phyloP scores from a whole-genome alignment of 2,329 filamentous ascomycete species.

The Penicillium sp. region DNA sequence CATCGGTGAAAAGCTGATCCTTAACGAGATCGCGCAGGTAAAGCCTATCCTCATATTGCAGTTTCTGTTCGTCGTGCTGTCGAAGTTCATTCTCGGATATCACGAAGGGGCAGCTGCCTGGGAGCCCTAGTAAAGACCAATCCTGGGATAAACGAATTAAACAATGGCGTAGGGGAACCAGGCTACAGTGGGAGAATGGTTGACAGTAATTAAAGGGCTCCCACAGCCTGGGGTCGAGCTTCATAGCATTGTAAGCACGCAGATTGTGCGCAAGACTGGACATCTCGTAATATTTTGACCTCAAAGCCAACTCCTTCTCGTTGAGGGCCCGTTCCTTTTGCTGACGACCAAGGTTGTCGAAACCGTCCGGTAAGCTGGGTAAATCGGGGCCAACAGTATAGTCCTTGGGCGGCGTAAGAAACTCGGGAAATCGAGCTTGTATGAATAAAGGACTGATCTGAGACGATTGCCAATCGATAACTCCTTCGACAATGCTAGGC shows the following conservation, averaged over 20 bases:
- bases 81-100: slow-evolving; percentile 14
- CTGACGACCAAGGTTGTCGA: not conserved
- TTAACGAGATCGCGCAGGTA: slow-evolving; percentile 24
- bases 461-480: no score
- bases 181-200: slow-evolving; percentile 13
- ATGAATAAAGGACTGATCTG: no score
- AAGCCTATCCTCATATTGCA: slow-evolving; percentile 20
- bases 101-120: slow-evolving; percentile 18
- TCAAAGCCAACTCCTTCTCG: slow-evolving; percentile 11
- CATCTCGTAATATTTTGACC: slow-evolving; percentile 29
- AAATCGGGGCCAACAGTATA: no score
- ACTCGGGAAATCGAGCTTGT: no score
- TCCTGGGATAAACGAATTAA: slow-evolving; percentile 18
- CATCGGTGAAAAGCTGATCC: slow-evolving; percentile 23
- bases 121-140: slow-evolving; percentile 15
- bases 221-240: slow-evolving; percentile 22
- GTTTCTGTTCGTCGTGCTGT: slow-evolving; percentile 16
- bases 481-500: no score
- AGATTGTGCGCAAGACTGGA: slow-evolving; percentile 20
- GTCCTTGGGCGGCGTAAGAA: no score
- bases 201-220: slow-evolving; percentile 21
- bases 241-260: slow-evolving; percentile 19
- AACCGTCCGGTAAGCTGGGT: no score
- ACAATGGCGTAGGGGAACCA: slow-evolving; percentile 19
- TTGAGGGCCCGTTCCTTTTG: not conserved